Conservation (phyloP, 2,329 filamentous ascomycete genomes). For the Pyrenophora seminiperda region DNA sequence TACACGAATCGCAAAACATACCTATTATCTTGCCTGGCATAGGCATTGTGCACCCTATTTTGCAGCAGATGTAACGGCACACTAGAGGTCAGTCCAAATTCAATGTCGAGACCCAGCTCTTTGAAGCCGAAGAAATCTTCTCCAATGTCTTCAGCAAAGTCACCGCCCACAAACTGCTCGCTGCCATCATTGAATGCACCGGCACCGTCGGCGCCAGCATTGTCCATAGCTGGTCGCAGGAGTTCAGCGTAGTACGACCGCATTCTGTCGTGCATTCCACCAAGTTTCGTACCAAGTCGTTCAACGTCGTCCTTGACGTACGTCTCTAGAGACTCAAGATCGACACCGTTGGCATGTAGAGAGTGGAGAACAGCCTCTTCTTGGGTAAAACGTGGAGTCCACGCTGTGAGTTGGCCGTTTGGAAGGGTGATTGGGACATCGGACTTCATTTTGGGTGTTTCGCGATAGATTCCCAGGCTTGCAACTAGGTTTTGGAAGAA, state of each 20-base stretch:
- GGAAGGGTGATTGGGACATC: constrained; percentile 40
- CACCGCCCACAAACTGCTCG: constrained; percentile 93
- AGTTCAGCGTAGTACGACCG: constrained; percentile 91
- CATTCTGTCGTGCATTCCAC: constrained; percentile 90
- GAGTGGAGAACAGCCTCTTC: constrained; percentile 90
- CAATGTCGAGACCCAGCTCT: constrained; percentile 87
- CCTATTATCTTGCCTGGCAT: constrained; percentile 74
- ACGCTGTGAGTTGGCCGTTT: constrained; percentile 48
- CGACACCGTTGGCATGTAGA: constrained; percentile 80
- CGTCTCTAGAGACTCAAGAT: constrained; percentile 77
- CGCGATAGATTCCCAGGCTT: constrained; percentile 80
- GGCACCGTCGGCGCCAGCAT: constrained; percentile 80
- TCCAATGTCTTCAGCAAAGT: constrained; percentile 96
- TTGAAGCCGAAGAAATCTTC: constrained; percentile 99
- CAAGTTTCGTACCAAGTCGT: constrained; percentile 76
- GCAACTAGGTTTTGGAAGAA: constrained; percentile 85
- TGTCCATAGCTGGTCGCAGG: constrained; percentile 80
- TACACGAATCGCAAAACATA: constrained; percentile 41
- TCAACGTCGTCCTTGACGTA: constrained; percentile 97
- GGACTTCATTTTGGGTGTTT: constrained; percentile 75
- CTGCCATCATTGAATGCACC: constrained; percentile 95
- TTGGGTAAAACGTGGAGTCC: constrained; percentile 72
- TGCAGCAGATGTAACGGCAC: constrained; percentile 95
- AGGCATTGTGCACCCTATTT: constrained; percentile 83
- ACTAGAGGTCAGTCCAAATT: constrained; percentile 86